Evolutionary conservation across 2,329 filamentous ascomycete species (phyloP).

Genomic region (Ophiostoma piceae): DNA sequence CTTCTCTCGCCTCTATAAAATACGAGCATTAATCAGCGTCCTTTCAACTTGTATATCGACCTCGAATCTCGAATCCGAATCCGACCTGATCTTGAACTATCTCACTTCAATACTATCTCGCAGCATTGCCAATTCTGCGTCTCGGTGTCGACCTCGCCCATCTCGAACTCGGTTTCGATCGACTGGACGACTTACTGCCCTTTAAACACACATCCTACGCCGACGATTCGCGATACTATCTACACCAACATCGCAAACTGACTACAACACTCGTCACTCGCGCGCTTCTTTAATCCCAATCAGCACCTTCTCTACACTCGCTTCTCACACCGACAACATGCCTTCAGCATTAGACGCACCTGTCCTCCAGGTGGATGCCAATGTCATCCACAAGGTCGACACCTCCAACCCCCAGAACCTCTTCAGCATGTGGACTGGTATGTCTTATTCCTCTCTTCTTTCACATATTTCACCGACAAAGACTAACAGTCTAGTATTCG

Average conservation of each 20-base stretch:
- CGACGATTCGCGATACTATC: conserved; percentile 1
- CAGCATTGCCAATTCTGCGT: neutral
- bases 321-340: conserved; percentile 52
- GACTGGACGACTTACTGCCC: conserved; percentile 14
- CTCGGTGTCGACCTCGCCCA: conserved; percentile 9
- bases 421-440: conserved; percentile 95
- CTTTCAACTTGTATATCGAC: neutral
- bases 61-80: neutral
- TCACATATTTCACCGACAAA: too few species aligned
- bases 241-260: neutral
- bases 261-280: neutral
- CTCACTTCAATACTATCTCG: neutral
- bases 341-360: conserved; percentile 76
- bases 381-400: conserved; percentile 90
- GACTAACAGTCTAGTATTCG: conserved; percentile 62
- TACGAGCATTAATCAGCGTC: neutral
- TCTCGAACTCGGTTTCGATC: neutral
- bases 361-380: conserved; percentile 85
- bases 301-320: neutral
- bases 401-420: conserved; percentile 88
- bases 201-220: conserved; percentile 5
- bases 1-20: conserved; percentile 8
- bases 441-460: conserved; percentile 36
- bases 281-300: neutral
- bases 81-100: neutral